Base-by-base conservation (phyloP, 768 basidiomycete species). In the Suillus occidentalis region DNA sequence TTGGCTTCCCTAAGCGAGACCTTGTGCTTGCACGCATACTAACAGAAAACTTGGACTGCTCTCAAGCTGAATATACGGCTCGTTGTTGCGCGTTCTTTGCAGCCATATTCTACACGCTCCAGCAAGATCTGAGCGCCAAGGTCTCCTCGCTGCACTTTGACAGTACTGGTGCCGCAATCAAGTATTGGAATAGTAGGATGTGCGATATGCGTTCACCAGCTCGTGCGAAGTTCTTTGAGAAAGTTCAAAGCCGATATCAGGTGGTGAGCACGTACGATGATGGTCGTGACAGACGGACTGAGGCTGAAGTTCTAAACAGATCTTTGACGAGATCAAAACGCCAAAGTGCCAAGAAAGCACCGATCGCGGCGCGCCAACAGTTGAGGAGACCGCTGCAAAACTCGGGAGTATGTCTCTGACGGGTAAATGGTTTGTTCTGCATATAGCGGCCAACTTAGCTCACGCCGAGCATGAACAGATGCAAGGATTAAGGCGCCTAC, bases 1-100 rank as follows among this genome's bases (percentile, higher is more conserved):
- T 8, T 0, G 43, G 65, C 4, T 71, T 71, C 43, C 72, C 72
- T 20, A 1, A 3, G 5, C 72, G 63, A 0, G 72, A 73, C 62
- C 4, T 6, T 2, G 50, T 68, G 31, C 68, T 68, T 36, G 55
- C 70, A 3, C 9, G 45, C 8, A 64, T 72, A 18, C 58, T 72
- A 28, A 68, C 67, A 6, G 20, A 62, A 12, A 63, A 60, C 6
- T 45, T 60, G 2, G 1, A 13, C 2, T 39, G 57, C 6, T 14
- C 62, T 9, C 28, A 6, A 9, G 13, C 13, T 5, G 58, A 18
- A 0, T 72, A 71, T 28, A 43, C 28, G 13, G 36, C 22, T 0
- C 8, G 55, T 9, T 72, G 67, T 50, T 69, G 56, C 7, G 56
- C 63, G 0, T 65, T 72, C 55, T 62, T 72, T 56, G 62, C 49